Percentiles rank a stretch among this genome's conserved stretches.
Evolutionary conservation across 2,329 filamentous ascomycete genomes (phyloP).

Genomic region (Capronia americana): DNA sequence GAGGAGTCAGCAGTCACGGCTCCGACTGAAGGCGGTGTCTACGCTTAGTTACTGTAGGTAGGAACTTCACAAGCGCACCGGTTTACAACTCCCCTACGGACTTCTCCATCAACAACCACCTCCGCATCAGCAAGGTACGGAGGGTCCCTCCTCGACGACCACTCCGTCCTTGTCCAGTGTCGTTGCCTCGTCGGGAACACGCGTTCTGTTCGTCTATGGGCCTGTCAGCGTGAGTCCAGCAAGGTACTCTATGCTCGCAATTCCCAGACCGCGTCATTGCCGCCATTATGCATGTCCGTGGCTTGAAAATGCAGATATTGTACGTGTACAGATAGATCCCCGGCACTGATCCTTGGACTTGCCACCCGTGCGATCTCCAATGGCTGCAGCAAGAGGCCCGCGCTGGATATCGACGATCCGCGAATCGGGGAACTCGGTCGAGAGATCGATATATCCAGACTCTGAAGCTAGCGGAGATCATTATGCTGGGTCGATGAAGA

Average conservation of each 20-base stretch:
- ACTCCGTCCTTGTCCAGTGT: too few relatives aligned
- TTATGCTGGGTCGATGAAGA: not conserved
- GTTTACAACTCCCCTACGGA: too few relatives aligned
- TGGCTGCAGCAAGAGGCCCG: not conserved
- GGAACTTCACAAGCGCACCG: too few relatives aligned
- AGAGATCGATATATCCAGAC: not conserved
- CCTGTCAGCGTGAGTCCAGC: not conserved
- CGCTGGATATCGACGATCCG: not conserved
- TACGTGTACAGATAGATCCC: too few relatives aligned
- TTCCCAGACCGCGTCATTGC: not conserved
- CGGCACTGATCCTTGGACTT: not conserved
- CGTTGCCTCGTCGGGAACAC: too few relatives aligned
- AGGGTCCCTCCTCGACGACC: too few relatives aligned
- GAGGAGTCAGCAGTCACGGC: too few relatives aligned
- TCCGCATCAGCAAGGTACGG: too few relatives aligned
- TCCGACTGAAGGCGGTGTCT: too few relatives aligned
- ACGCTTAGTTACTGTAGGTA: too few relatives aligned
- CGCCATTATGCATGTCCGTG: not conserved
- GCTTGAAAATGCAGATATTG: too few relatives aligned
- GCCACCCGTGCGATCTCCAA: not conserved
- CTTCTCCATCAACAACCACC: too few relatives aligned
- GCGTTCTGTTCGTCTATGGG: not conserved
- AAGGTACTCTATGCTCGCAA: not conserved
- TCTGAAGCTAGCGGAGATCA: not conserved
- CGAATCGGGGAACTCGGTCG: not conserved